phyloP scores from a whole-genome alignment of 1,284 basidiomycete species.

The Trametes polyzona region DNA sequence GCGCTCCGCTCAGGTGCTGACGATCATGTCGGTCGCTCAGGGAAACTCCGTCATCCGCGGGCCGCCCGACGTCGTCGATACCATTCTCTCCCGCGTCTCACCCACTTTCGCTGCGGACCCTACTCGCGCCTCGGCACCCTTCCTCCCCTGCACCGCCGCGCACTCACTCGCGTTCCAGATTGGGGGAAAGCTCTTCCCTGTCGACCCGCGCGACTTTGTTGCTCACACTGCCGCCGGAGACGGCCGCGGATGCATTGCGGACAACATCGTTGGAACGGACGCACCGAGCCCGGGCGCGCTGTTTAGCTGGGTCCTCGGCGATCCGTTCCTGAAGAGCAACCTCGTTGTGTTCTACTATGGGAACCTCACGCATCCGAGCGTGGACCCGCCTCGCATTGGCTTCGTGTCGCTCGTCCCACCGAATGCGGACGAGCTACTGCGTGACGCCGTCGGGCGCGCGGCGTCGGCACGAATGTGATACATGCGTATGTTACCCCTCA shows the following conservation, averaged over 20 bases:
- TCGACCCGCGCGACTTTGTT: constrained; percentile 69
- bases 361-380: constrained; percentile 62
- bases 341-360: constrained; percentile 62
- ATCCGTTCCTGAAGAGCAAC: constrained; percentile 46
- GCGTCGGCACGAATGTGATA: no score
- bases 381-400: constrained; percentile 69
- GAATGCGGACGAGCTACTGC: constrained; percentile 48
- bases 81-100: constrained; percentile 46
- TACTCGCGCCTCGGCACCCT: constrained; percentile 23
- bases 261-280: constrained; percentile 45
- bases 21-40: constrained; percentile 20
- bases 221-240: constrained; percentile 42
- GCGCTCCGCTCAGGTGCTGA: neutral
- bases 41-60: constrained; percentile 46
- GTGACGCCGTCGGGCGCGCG: constrained; percentile 44
- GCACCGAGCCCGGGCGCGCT: constrained; percentile 13
- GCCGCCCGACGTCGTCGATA: constrained; percentile 40
- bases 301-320: constrained; percentile 42
- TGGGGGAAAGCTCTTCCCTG: constrained; percentile 62
- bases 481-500: no score
- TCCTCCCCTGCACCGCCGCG: constrained; percentile 47
- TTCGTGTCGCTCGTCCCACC: constrained; percentile 66
- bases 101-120: constrained; percentile 36
- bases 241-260: constrained; percentile 47
- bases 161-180: constrained; percentile 65